Percentiles rank a stretch among this genome's conserved stretches.
Evolutionary conservation across 2,329 filamentous ascomycete species (phyloP).

Genomic region (Hypoxylon sp.): DNA sequence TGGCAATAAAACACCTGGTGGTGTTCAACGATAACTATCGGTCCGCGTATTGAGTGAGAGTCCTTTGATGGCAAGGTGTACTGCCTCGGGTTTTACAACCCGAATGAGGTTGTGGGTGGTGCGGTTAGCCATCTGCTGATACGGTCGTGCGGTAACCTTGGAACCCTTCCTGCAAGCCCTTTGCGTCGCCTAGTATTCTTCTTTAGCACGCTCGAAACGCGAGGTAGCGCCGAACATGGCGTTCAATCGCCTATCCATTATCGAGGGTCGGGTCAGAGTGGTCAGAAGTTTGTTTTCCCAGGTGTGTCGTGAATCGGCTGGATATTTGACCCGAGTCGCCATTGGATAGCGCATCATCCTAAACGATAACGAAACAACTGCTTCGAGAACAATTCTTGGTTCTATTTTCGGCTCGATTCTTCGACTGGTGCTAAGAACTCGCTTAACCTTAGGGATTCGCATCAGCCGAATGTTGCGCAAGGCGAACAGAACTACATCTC

Average conservation of each 20-base stretch:
- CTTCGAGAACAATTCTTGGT: slow-evolving; percentile 7
- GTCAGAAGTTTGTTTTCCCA: slow-evolving; percentile 12
- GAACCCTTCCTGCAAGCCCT: slow-evolving; percentile 33
- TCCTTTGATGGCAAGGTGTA: slow-evolving; percentile 18
- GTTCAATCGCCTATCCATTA: slow-evolving; percentile 7
- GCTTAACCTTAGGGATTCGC: slow-evolving; percentile 9
- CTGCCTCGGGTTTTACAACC: slow-evolving; percentile 44
- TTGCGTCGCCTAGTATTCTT: slow-evolving; percentile 5
- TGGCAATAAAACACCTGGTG: slow-evolving; percentile 18
- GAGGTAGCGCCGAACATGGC: slow-evolving; percentile 10
- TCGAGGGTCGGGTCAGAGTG: slow-evolving; percentile 3
- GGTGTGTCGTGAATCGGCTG: slow-evolving; percentile 10
- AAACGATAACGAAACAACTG: not conserved
- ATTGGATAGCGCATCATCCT: slow-evolving; percentile 12
- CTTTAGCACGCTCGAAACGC: slow-evolving; percentile 7
- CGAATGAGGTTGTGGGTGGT: slow-evolving; percentile 34
- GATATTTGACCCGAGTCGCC: slow-evolving; percentile 1
- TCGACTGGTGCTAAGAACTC: slow-evolving; percentile 12
- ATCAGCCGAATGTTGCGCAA: slow-evolving; percentile 20
- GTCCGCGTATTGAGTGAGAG: slow-evolving; percentile 10
- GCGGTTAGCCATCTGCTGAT: slow-evolving; percentile 34
- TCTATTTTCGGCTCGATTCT: slow-evolving; percentile 33
- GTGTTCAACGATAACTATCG: slow-evolving; percentile 36
- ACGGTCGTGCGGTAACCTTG: slow-evolving; percentile 30
- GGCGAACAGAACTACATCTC: slow-evolving; percentile 21